Conservation (phyloP, 345 rosid genomes). For the Euphorbia tirucalli region DNA sequence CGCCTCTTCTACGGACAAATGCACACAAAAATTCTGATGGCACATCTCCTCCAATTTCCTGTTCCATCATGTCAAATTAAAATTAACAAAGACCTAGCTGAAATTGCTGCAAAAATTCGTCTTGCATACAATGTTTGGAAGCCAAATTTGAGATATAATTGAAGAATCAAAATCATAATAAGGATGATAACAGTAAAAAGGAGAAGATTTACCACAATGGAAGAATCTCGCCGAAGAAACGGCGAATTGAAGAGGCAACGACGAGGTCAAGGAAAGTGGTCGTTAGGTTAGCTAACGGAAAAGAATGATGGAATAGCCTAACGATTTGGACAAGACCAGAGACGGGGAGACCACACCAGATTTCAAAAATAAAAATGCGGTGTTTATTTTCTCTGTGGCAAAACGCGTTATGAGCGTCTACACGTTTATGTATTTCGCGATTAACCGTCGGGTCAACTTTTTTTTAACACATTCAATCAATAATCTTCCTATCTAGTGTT, state of each 20-base stretch:
- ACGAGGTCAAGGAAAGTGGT: not conserved
- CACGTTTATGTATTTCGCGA: too few species aligned
- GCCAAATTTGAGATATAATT: not conserved
- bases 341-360: not conserved
- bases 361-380: not conserved
- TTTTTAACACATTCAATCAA: too few species aligned
- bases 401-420: too few species aligned
- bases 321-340: not conserved
- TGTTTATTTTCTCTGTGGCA: too few species aligned
- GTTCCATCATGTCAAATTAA: not conserved
- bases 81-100: not conserved
- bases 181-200: not conserved
- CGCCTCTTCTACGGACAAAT: slow-evolving; percentile 16
- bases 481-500: too few species aligned
- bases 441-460: too few species aligned
- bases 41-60: slow-evolving; percentile 23
- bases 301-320: not conserved
- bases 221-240: not conserved
- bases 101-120: not conserved
- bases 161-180: not conserved
- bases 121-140: not conserved
- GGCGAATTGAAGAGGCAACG: not conserved
- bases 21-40: slow-evolving; percentile 30
- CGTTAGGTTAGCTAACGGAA: slow-evolving; percentile 10
- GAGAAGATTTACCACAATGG: not conserved